Conservation (phyloP, 257 asterid species). For the Solanum pennellii region DNA sequence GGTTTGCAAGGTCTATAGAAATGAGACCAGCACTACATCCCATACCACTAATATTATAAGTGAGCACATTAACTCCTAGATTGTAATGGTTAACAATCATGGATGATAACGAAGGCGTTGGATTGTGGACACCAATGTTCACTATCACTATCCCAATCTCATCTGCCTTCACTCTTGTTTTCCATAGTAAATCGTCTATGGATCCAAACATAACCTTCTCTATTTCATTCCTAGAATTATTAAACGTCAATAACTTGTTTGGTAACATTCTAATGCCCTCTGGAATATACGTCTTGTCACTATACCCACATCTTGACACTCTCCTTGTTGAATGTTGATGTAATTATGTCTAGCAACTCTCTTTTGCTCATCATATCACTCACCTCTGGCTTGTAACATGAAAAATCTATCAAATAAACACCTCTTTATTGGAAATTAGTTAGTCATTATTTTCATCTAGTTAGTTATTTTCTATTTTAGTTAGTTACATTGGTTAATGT, state of each 20-base stretch:
- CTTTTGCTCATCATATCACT: conserved; percentile 1
- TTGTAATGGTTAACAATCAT: conserved; percentile 25
- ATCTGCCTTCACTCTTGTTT: conserved; percentile 8
- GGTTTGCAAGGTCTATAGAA: conserved; percentile 14
- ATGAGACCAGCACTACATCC: conserved; percentile 33
- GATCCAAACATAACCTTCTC: conserved; percentile 23
- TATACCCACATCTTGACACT: conserved; percentile 13
- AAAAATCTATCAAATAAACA: conserved; percentile 1
- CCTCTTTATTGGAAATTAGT: background rate
- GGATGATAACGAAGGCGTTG: conserved; percentile 17
- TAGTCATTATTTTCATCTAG: too few relatives aligned
- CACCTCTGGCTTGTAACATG: conserved; percentile 6
- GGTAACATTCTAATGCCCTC: background rate
- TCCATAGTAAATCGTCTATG: conserved; percentile 12
- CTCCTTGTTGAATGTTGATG: background rate
- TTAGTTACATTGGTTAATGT: too few relatives aligned
- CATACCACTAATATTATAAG: conserved; percentile 27
- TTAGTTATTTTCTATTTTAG: too few relatives aligned
- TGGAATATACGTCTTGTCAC: conserved; percentile 7
- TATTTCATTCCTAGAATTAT: conserved; percentile 14
- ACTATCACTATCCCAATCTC: conserved; percentile 26
- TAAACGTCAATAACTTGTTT: background rate
- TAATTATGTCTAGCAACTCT: background rate
- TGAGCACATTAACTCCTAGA: conserved; percentile 17
- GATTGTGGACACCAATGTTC: conserved; percentile 15